These are phyloP conservation scores for Lathyrus sativus DNA, from an alignment of 306 rosid species.

Conservation along the genomic window DNA sequence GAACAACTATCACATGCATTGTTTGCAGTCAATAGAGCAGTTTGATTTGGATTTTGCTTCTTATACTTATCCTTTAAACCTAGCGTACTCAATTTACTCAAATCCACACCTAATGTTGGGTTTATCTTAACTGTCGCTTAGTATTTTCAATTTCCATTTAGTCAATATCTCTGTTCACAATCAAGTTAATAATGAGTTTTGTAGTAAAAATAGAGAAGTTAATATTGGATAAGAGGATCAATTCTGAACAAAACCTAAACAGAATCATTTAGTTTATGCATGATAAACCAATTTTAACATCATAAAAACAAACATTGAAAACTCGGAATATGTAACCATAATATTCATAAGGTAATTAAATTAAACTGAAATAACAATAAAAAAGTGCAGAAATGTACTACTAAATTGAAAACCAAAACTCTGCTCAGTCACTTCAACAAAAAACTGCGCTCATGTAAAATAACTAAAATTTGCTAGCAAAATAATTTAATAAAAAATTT, in stretches of 20 bases:
- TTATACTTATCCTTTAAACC: background rate
- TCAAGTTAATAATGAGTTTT: too few relatives aligned
- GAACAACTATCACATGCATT: too few relatives aligned
- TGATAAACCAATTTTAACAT: background rate
- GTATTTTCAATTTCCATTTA: too few relatives aligned
- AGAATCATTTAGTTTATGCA: background rate
- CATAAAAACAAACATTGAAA: too few relatives aligned
- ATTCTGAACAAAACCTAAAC: too few relatives aligned
- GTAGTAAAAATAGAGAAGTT: too few relatives aligned
- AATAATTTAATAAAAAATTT: conserved; percentile 9
- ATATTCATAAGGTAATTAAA: background rate
- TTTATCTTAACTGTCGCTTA: too few relatives aligned
- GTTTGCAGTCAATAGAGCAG: background rate
- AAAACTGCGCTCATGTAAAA: background rate
- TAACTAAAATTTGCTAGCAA: background rate
- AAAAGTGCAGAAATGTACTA: background rate
- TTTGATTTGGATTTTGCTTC: conserved; percentile 1
- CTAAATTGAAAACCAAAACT: background rate
- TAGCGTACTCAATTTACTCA: conserved; percentile 1
- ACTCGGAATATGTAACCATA: background rate
- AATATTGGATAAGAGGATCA: too few relatives aligned
- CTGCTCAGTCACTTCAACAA: background rate
- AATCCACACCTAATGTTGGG: background rate
- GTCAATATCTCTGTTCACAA: too few relatives aligned
- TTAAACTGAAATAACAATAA: background rate